Evolutionary conservation across 2,329 filamentous ascomycete species (phyloP), one percentile per base, ranked within the genome.

Genomic region (Fusarium miscanthi): DNA sequence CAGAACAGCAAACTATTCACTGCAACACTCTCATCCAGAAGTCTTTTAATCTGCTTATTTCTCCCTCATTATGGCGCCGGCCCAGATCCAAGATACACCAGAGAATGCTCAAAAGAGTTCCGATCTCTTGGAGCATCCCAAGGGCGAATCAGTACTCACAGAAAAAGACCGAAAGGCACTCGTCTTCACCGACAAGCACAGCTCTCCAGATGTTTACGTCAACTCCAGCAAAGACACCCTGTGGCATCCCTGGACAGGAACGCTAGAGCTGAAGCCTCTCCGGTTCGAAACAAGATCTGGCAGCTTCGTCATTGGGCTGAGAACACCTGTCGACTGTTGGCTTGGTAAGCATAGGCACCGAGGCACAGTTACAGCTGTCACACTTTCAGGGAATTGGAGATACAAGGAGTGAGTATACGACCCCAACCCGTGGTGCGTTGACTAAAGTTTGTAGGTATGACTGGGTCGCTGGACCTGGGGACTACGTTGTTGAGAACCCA

Each of bases 401-500:
- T 63, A 63, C 16, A 63, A 63, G 10, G 59, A 63, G 59, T 60
- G 17, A 35, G 59, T 16, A 5, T 4, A 16, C 1, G 7, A 19
- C 2, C 12, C 5, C 9, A 8, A 3, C 0, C 3, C 3, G 1
- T 1, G 3, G 3, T 13, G 0, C 3, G 1, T 31, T 13, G 11
- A 19, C 59, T 62, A 11, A 62, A 8, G 6, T 4, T 8, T 6
- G 3, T 2, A 62, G 59, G 27, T 60, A 63, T 4, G 54, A 63
- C 16, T 63, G 59, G 59, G 35, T 40, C 3, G 59, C 59, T 14
- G 59, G 54, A 11, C 59, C 59, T 2, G 59, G 59, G 0, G 59
- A 63, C 14, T 63, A 60, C 8, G 41, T 63, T 2, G 59, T 62
- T 3, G 59, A 60, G 6, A 63, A 63, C 35, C 59, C 59, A 0